Evolutionary conservation across 2,329 filamentous ascomycete genomes (phyloP).

Genomic region (Zymoseptoria tritici): DNA sequence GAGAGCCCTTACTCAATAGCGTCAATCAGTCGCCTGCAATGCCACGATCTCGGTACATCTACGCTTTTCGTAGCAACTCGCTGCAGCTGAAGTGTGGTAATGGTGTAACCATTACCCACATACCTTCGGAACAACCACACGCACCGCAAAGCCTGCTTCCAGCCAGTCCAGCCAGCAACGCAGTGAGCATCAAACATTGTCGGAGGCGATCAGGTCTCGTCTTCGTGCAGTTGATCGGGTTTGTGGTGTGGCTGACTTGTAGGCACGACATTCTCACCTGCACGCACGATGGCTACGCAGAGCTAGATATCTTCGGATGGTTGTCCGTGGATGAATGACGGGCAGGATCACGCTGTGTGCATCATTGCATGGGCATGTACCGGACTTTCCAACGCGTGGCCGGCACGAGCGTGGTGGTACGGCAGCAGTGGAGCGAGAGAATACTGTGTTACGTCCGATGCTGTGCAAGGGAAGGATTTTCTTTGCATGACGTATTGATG

Average conservation of each 20-base stretch:
- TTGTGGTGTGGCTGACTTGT: too few species aligned
- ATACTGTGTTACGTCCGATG: neutral
- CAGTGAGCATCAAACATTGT: neutral
- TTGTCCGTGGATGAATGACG: neutral
- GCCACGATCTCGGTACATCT: neutral
- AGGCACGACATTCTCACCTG: neutral
- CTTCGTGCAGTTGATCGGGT: too few species aligned
- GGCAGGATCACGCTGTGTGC: neutral
- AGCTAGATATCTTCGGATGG: neutral
- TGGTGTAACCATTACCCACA: neutral
- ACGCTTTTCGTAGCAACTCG: neutral
- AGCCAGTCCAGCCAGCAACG: neutral
- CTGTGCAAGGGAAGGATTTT: neutral
- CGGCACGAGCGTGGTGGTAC: neutral
- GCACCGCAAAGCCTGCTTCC: neutral
- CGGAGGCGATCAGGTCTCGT: too few species aligned
- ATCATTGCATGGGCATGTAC: neutral
- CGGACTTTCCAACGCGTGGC: neutral
- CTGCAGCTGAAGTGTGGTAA: neutral
- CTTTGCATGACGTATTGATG: neutral
- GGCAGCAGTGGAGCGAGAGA: neutral
- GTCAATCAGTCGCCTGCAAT: neutral
- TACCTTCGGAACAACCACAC: neutral
- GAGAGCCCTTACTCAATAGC: neutral
- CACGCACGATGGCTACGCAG: neutral